These are phyloP conservation scores for Nepenthes alata DNA, from an alignment of 179 eudicot genomes.

Conservation along the genomic window DNA sequence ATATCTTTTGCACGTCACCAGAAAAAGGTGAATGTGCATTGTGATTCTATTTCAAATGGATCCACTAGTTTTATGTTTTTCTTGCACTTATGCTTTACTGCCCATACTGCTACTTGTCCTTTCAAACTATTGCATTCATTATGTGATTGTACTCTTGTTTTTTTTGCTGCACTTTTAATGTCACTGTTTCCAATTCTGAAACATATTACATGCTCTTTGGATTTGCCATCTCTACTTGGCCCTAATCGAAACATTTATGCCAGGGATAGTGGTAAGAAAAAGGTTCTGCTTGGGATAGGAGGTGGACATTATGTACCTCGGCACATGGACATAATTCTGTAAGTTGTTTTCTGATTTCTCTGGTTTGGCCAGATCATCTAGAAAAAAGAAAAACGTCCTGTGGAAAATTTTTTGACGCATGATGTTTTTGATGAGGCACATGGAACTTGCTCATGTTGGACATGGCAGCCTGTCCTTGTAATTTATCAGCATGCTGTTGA, in stretches of 20 bases:
- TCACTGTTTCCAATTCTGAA: neutral
- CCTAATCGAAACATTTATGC: conserved; percentile 2
- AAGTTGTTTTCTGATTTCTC: conserved; percentile 17
- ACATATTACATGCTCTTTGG: neutral
- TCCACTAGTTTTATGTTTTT: too few species aligned
- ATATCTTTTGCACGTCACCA: too few species aligned
- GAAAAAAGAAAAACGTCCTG: too few species aligned
- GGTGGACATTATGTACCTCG: conserved; percentile 96
- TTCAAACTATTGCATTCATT: too few species aligned
- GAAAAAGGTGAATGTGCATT: too few species aligned
- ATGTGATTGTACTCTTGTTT: neutral
- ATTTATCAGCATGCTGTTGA: neutral
- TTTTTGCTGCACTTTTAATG: neutral
- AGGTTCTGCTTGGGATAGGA: conserved; percentile 73
- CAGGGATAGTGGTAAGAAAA: conserved; percentile 42
- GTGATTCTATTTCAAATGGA: too few species aligned
- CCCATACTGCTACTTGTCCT: too few species aligned
- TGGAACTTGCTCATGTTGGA: neutral
- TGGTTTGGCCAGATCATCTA: neutral
- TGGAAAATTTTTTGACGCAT: too few species aligned
- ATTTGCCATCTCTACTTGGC: neutral
- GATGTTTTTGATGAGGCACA: too few species aligned
- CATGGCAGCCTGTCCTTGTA: neutral
- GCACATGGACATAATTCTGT: conserved; percentile 76
- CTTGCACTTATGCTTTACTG: too few species aligned